Conservation (phyloP, 441 rosid species). For the Brassica hybrid region DNA sequence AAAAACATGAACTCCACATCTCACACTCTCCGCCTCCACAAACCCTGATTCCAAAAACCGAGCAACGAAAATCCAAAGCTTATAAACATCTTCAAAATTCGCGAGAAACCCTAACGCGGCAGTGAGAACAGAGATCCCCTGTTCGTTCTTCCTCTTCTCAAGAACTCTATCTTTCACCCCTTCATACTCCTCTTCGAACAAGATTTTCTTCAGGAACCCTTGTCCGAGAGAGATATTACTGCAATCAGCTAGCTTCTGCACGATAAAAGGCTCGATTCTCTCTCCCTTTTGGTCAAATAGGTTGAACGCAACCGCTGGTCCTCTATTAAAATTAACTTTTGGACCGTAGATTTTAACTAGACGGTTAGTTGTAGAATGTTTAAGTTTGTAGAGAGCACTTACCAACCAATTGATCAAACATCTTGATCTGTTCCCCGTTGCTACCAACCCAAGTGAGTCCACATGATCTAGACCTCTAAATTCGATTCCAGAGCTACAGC, state of each 20-base stretch:
- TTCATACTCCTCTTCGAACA: slow-evolving; percentile 64
- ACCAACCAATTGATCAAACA: slow-evolving; percentile 92
- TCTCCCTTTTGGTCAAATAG: slow-evolving; percentile 86
- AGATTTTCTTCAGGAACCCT: slow-evolving; percentile 68
- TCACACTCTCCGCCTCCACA: slow-evolving; percentile 81
- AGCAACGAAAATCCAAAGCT: slow-evolving; percentile 83
- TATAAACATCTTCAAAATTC: slow-evolving; percentile 78
- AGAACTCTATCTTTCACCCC: slow-evolving; percentile 59
- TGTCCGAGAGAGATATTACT: slow-evolving; percentile 72
- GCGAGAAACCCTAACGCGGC: slow-evolving; percentile 82
- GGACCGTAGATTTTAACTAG: slow-evolving; percentile 86
- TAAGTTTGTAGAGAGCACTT: slow-evolving; percentile 74
- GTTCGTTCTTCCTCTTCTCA: slow-evolving; percentile 51
- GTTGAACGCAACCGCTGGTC: slow-evolving; percentile 88
- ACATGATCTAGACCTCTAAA: slow-evolving; percentile 80
- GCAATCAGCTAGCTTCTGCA: slow-evolving; percentile 91
- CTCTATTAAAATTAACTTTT: slow-evolving; percentile 78
- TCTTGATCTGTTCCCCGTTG: slow-evolving; percentile 70
- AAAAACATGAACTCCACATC: slow-evolving; percentile 35
- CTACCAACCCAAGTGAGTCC: slow-evolving; percentile 66
- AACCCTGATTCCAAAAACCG: slow-evolving; percentile 90
- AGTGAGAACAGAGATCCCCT: slow-evolving; percentile 69
- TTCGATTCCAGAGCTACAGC: slow-evolving; percentile 37
- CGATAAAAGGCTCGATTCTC: slow-evolving; percentile 73
- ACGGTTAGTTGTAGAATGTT: slow-evolving; percentile 57